Evolutionary conservation across 1,284 basidiomycete species (phyloP).

Genomic region (Ganoderma lingzhi): DNA sequence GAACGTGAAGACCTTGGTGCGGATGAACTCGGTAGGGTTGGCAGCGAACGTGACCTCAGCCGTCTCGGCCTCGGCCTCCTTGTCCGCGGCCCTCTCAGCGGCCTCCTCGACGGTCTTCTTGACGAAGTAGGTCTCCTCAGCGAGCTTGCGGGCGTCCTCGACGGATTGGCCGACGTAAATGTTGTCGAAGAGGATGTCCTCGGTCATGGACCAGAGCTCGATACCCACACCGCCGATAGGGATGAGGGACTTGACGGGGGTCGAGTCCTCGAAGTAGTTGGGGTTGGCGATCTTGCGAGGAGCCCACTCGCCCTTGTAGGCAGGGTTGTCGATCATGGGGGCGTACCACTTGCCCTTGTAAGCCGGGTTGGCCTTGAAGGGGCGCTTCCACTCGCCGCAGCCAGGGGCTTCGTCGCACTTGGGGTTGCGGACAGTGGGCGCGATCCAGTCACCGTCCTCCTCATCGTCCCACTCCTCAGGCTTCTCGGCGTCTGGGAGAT

Average conservation of each 20-base stretch:
- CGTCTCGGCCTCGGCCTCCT: conserved; percentile 57
- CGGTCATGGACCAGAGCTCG: conserved; percentile 99
- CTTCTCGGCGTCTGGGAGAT: conserved; percentile 82
- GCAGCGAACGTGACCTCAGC: conserved; percentile 67
- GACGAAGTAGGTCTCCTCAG: conserved; percentile 85
- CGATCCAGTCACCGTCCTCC: conserved; percentile 98
- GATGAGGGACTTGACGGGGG: conserved; percentile 84
- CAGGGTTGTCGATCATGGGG: conserved; percentile 96
- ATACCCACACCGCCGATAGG: conserved; percentile 95
- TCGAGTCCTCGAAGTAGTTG: conserved; percentile 88
- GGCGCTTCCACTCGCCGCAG: conserved; percentile 93
- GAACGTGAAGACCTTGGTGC: conserved; percentile 78
- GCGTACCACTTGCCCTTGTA: conserved; percentile 98
- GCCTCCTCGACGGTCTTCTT: conserved; percentile 78
- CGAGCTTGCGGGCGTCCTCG: conserved; percentile 83
- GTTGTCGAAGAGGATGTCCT: conserved; percentile 96
- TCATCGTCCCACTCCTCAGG: conserved; percentile 99
- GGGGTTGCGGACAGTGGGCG: conserved; percentile 90
- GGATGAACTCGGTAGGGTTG: conserved; percentile 82
- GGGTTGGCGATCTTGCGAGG: conserved; percentile 95
- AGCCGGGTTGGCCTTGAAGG: conserved; percentile 88
- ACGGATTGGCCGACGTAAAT: conserved; percentile 92
- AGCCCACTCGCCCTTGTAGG: conserved; percentile 96
- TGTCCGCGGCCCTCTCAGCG: conserved; percentile 51
- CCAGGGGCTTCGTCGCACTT: conserved; percentile 91